These are phyloP conservation scores for Purshia tridentata DNA, from an alignment of 306 rosid genomes.

Conservation along the genomic window DNA sequence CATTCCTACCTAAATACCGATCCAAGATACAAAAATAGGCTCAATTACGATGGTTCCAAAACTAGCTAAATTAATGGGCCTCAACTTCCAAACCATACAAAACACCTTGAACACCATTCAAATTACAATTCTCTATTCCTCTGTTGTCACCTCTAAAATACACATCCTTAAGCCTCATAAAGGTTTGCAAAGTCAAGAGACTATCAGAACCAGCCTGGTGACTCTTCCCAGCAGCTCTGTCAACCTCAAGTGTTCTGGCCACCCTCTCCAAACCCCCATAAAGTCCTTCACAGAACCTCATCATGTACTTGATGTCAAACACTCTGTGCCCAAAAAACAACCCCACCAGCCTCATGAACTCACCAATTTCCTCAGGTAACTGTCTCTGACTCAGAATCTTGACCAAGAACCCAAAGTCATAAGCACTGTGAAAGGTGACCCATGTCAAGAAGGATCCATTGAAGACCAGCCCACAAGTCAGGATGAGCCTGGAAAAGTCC, in stretches of 20 bases:
- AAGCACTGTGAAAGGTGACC: constrained; percentile 2
- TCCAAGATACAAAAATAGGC: background rate
- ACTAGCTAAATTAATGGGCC: background rate
- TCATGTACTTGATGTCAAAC: constrained; percentile 2
- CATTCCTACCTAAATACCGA: too few species aligned
- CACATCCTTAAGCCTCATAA: background rate
- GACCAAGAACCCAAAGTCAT: constrained; percentile 7
- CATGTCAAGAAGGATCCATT: background rate
- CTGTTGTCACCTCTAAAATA: background rate
- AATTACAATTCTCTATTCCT: background rate
- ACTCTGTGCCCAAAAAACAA: background rate
- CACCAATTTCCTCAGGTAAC: background rate
- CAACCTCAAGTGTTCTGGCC: background rate
- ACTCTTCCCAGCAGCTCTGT: constrained; percentile 2
- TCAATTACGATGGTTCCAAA: background rate
- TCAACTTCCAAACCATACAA: background rate
- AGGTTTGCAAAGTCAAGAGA: constrained; percentile 8
- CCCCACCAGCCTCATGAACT: background rate
- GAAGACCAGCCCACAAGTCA: background rate
- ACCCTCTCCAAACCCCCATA: constrained; percentile 9
- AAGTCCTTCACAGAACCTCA: background rate
- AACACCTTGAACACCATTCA: background rate
- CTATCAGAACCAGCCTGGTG: constrained; percentile 20
- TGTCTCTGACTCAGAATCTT: background rate
- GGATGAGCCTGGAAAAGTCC: background rate